phyloP scores from a whole-genome alignment of 2,329 filamentous ascomycete species.

The Alternaria incomplexa region DNA sequence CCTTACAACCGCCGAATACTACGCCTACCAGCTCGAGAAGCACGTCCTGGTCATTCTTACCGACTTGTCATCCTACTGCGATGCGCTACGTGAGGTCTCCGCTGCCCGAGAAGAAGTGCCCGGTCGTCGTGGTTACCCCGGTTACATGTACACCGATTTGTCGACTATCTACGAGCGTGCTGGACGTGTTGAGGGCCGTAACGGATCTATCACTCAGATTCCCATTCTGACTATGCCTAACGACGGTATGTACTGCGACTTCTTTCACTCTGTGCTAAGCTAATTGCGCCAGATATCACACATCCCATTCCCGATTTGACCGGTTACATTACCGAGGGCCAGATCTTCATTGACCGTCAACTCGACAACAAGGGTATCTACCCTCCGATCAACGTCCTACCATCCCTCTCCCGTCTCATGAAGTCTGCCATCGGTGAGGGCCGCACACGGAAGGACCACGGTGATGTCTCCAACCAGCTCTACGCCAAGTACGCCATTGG shows the following conservation, averaged over 20 bases:
- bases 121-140: conserved; percentile 97
- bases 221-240: conserved; percentile 99
- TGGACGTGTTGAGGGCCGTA: conserved; percentile 93
- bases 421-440: conserved; percentile 99
- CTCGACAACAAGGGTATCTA: conserved; percentile 97
- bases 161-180: conserved; percentile 99
- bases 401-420: conserved; percentile 98
- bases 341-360: conserved; percentile 95
- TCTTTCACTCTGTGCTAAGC: neutral
- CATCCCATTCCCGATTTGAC: conserved; percentile 99
- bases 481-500: conserved; percentile 99
- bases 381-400: conserved; percentile 97
- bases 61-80: conserved; percentile 96
- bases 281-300: conserved; percentile 75
- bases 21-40: conserved; percentile 99
- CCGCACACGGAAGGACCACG: conserved; percentile 95
- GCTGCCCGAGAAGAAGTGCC: conserved; percentile 98
- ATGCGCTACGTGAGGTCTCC: conserved; percentile 97
- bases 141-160: conserved; percentile 99
- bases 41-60: conserved; percentile 99
- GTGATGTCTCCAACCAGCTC: conserved; percentile 98
- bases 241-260: conserved; percentile 67
- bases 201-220: conserved; percentile 98
- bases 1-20: conserved; percentile 98
- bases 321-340: conserved; percentile 98